These are phyloP conservation scores for Conticribra guillardii DNA, from an alignment of 108 stramenopile genomes.

Conservation along the genomic window DNA sequence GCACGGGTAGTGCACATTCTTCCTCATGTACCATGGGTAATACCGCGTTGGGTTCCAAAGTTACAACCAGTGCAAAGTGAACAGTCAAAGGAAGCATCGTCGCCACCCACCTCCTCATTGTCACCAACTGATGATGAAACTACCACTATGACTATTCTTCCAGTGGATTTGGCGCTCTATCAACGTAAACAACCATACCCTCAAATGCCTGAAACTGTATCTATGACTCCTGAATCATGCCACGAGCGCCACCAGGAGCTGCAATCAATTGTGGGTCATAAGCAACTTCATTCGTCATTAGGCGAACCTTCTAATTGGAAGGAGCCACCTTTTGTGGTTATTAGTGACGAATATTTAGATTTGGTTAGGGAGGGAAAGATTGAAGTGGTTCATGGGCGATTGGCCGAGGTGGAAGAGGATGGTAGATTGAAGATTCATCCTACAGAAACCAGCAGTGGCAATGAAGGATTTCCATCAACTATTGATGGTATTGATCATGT, in stretches of 20 bases:
- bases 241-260: slow-evolving; percentile 41
- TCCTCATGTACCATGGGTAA: slow-evolving; percentile 68
- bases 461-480: background rate
- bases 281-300: slow-evolving; percentile 49
- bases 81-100: background rate
- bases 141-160: slow-evolving; percentile 48
- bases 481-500: slow-evolving; percentile 50
- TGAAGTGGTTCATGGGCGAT: slow-evolving; percentile 55
- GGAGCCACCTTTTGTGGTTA: slow-evolving; percentile 57
- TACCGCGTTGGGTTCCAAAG: slow-evolving; percentile 62
- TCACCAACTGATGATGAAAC: background rate
- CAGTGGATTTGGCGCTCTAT: slow-evolving; percentile 65
- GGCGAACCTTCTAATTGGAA: slow-evolving; percentile 58
- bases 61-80: slow-evolving; percentile 24
- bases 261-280: slow-evolving; percentile 46
- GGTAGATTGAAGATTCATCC: slow-evolving; percentile 24
- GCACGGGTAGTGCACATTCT: slow-evolving; percentile 55
- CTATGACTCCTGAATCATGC: slow-evolving; percentile 42
- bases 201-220: slow-evolving; percentile 38
- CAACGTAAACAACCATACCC: slow-evolving; percentile 48
- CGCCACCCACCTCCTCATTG: background rate
- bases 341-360: slow-evolving; percentile 70
- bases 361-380: slow-evolving; percentile 55
- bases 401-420: slow-evolving; percentile 47
- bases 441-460: background rate